These are phyloP conservation scores for Trematosphaeria pertusa DNA, from an alignment of 2,329 filamentous ascomycete species.

Conservation along the genomic window DNA sequence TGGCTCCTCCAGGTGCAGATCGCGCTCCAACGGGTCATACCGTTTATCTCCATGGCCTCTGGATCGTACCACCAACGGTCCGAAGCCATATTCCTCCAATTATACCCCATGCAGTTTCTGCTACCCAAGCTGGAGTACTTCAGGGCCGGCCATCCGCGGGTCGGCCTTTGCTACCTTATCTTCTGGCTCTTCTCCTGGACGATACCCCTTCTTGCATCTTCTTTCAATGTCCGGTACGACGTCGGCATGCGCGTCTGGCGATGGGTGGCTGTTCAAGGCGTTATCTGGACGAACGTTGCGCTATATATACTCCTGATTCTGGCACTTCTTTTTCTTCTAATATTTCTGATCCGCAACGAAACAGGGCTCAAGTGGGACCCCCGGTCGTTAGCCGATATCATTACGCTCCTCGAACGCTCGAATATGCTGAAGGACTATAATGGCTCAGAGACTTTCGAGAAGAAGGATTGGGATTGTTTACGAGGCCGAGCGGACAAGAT, in stretches of 20 bases:
- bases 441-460: conserved; percentile 68
- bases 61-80: conserved; percentile 65
- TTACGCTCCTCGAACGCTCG: conserved; percentile 78
- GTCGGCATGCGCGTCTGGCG: conserved; percentile 68
- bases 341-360: conserved; percentile 69
- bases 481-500: conserved; percentile 71
- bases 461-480: conserved; percentile 60
- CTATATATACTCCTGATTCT: conserved; percentile 73
- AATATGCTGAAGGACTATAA: conserved; percentile 78
- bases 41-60: conserved; percentile 79
- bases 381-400: conserved; percentile 79
- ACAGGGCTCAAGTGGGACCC: conserved; percentile 89
- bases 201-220: conserved; percentile 78
- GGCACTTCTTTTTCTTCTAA: conserved; percentile 64
- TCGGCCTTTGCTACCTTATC: conserved; percentile 70
- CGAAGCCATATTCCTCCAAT: conserved; percentile 68
- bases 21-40: conserved; percentile 77
- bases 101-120: conserved; percentile 69
- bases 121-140: conserved; percentile 74
- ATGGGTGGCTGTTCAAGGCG: conserved; percentile 79
- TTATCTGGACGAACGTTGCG: conserved; percentile 78
- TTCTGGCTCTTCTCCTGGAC: conserved; percentile 83
- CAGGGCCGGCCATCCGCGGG: conserved; percentile 69
- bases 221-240: conserved; percentile 73
- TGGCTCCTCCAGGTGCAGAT: conserved; percentile 78